Conservation (phyloP, 2,329 filamentous ascomycete genomes). For the Shiraia sp. region DNA sequence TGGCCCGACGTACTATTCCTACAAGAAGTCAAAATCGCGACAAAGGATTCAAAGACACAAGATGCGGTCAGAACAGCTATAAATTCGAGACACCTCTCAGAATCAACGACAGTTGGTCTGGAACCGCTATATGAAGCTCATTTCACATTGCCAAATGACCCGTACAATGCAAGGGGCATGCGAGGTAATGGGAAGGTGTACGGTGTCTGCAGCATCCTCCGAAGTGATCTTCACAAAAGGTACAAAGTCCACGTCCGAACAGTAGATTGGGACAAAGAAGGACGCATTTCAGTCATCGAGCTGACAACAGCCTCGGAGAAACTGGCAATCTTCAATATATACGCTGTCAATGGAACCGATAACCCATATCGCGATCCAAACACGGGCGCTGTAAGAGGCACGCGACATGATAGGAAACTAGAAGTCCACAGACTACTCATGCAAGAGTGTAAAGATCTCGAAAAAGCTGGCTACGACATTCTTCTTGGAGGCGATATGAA, state of each 20-base stretch:
- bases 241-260: slow-evolving; percentile 28
- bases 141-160: slow-evolving; percentile 55
- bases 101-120: neutral
- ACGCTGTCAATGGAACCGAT: slow-evolving; percentile 58
- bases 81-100: slow-evolving; percentile 12
- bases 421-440: slow-evolving; percentile 53
- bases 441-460: slow-evolving; percentile 49
- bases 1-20: slow-evolving; percentile 53
- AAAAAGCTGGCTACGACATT: slow-evolving; percentile 48
- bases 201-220: slow-evolving; percentile 56
- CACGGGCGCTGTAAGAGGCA: slow-evolving; percentile 50
- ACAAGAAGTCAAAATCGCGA: slow-evolving; percentile 56
- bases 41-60: slow-evolving; percentile 45
- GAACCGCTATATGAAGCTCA: slow-evolving; percentile 49
- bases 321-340: slow-evolving; percentile 57
- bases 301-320: slow-evolving; percentile 23
- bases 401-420: slow-evolving; percentile 57
- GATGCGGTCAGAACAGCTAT: slow-evolving; percentile 47
- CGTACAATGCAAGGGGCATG: slow-evolving; percentile 55
- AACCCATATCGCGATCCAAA: slow-evolving; percentile 50
- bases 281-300: slow-evolving; percentile 55
- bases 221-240: slow-evolving; percentile 45
- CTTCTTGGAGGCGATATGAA: slow-evolving; percentile 59
- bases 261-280: slow-evolving; percentile 58
- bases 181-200: slow-evolving; percentile 53